Percentiles rank a stretch among this genome's conserved stretches.
These are phyloP conservation scores for Teratosphaeria nubilosa DNA, from an alignment of 2,329 filamentous ascomycete genomes.

Conservation along the genomic window DNA sequence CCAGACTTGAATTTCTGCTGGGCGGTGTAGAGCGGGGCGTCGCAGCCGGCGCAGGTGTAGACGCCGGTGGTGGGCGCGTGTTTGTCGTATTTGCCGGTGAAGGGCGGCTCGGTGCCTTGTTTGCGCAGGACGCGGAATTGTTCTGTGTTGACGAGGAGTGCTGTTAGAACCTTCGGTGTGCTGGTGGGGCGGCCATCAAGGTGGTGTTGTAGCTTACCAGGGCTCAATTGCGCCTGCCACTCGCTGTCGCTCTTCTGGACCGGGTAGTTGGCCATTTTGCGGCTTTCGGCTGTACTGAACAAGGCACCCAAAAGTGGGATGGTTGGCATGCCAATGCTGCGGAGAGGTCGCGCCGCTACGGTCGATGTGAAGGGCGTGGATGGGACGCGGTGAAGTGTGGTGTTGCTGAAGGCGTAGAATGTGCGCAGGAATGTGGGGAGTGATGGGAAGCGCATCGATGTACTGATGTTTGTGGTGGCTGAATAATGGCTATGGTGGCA, in stretches of 20 bases:
- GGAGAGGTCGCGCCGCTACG: slow-evolving; percentile 22
- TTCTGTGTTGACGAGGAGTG: slow-evolving; percentile 46
- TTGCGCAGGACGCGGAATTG: slow-evolving; percentile 90
- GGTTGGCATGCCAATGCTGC: slow-evolving; percentile 53
- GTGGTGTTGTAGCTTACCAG: slow-evolving; percentile 41
- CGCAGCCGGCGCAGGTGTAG: slow-evolving; percentile 81
- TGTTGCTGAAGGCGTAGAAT: slow-evolving; percentile 39
- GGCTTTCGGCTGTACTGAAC: slow-evolving; percentile 52
- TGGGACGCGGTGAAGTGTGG: slow-evolving; percentile 23
- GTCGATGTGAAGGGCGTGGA: slow-evolving; percentile 15
- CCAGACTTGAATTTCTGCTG: slow-evolving; percentile 91
- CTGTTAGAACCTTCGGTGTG: neutral
- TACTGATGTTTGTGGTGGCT: neutral
- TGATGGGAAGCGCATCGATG: slow-evolving; percentile 41
- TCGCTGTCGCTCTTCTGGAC: slow-evolving; percentile 70
- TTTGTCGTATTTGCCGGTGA: slow-evolving; percentile 76
- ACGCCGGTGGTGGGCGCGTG: slow-evolving; percentile 66
- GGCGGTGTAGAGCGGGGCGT: slow-evolving; percentile 82
- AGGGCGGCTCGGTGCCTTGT: slow-evolving; percentile 80
- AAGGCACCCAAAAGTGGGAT: slow-evolving; percentile 71
- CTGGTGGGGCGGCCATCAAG: neutral
- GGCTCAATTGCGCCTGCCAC: slow-evolving; percentile 77
- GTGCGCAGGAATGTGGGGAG: slow-evolving; percentile 39
- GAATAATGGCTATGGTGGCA: neutral
- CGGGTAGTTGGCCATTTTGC: slow-evolving; percentile 59